Conservation (phyloP, 2,329 filamentous ascomycete species). For the Ascosphaera aggregata region DNA sequence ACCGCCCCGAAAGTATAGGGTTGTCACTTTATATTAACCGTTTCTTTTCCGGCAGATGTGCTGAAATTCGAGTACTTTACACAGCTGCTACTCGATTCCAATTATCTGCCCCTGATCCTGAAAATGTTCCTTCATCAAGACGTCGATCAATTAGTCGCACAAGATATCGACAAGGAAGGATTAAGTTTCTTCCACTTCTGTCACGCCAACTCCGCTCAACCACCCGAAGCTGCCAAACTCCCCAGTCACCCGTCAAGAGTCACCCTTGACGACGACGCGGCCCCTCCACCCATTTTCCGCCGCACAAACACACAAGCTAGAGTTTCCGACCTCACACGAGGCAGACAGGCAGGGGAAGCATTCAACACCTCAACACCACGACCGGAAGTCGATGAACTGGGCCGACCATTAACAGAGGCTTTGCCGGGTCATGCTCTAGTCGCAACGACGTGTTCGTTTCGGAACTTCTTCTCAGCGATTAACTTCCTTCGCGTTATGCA, state of each 20-base stretch:
- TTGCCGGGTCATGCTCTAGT: not conserved
- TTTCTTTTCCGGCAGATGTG: conserved; percentile 40
- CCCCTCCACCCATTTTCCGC: conserved; percentile 56
- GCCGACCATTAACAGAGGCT: conserved; percentile 38
- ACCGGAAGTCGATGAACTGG: conserved; percentile 61
- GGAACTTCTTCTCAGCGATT: conserved; percentile 87
- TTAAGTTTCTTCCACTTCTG: conserved; percentile 78
- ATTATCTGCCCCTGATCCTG: conserved; percentile 76
- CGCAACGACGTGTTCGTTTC: conserved; percentile 80
- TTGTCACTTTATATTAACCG: not conserved
- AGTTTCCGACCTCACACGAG: conserved; percentile 4
- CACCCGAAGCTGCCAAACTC: conserved; percentile 14
- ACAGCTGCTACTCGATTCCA: conserved; percentile 79
- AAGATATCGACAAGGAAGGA: conserved; percentile 59
- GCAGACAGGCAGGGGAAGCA: not conserved
- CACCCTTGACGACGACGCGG: conserved; percentile 44
- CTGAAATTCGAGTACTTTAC: conserved; percentile 92
- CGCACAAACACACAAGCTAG: conserved; percentile 16
- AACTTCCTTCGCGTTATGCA: conserved; percentile 93
- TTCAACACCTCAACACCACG: conserved; percentile 11
- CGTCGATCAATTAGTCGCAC: conserved; percentile 71
- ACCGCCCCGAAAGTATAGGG: too few relatives aligned
- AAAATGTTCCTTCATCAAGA: conserved; percentile 93
- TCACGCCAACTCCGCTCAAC: conserved; percentile 43
- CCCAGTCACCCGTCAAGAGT: conserved; percentile 10